Conservation (phyloP, 768 basidiomycete genomes). For the Chalciporus chontae region DNA sequence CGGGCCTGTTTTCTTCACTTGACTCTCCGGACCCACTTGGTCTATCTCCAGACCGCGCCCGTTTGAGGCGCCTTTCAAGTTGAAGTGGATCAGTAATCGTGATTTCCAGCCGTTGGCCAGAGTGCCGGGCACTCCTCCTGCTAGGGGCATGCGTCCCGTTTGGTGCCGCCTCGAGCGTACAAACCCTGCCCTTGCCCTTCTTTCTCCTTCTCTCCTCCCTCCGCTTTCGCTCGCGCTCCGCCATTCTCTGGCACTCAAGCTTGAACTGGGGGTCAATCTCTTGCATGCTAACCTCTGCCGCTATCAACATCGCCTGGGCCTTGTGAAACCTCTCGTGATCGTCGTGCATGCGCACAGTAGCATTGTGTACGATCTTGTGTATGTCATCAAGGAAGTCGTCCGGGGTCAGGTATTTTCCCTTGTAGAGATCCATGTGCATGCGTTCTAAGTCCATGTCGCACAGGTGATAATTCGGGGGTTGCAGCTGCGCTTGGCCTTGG, state of each 20-base stretch:
- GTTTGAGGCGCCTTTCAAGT: slow-evolving; percentile 72
- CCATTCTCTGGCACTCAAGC: slow-evolving; percentile 87
- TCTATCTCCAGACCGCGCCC: slow-evolving; percentile 59
- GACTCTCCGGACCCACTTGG: slow-evolving; percentile 45
- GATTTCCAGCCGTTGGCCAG: slow-evolving; percentile 68
- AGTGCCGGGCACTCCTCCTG: slow-evolving; percentile 71
- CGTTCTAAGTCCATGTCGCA: slow-evolving; percentile 90
- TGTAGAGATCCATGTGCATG: slow-evolving; percentile 84
- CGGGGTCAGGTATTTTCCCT: slow-evolving; percentile 81
- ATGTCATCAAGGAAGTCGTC: slow-evolving; percentile 85
- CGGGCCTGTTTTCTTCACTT: slow-evolving; percentile 45
- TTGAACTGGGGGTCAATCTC: slow-evolving; percentile 79
- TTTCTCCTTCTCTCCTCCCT: slow-evolving; percentile 46
- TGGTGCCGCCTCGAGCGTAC: slow-evolving; percentile 22
- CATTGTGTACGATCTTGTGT: slow-evolving; percentile 76
- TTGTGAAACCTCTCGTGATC: slow-evolving; percentile 76
- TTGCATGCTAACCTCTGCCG: slow-evolving; percentile 79
- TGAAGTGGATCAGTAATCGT: slow-evolving; percentile 70
- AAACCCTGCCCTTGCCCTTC: slow-evolving; percentile 32
- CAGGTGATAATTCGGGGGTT: slow-evolving; percentile 41
- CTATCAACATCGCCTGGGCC: slow-evolving; percentile 87
- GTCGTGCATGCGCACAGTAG: slow-evolving; percentile 49
- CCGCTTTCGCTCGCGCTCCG: slow-evolving; percentile 66
- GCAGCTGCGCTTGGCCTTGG: slow-evolving; percentile 33
- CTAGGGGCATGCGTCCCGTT: slow-evolving; percentile 42